Evolutionary conservation across 1,284 basidiomycete genomes (phyloP).

Genomic region (Sanghuangporus sanghuang): DNA sequence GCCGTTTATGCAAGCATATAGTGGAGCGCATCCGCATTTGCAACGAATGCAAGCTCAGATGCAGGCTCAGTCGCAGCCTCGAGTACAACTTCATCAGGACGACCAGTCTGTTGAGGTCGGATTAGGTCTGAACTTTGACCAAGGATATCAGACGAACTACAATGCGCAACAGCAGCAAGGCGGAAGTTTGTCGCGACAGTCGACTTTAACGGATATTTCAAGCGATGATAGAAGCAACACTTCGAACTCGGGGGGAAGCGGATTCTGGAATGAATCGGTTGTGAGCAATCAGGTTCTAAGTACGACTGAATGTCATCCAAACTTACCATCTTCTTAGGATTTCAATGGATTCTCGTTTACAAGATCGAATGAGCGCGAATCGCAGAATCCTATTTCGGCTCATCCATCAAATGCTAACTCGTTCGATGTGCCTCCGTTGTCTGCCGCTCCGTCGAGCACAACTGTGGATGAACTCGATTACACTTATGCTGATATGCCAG

Average conservation of each 20-base stretch:
- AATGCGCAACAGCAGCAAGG: not conserved
- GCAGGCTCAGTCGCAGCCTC: not conserved
- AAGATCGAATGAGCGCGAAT: not conserved
- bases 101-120: not conserved
- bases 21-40: not conserved
- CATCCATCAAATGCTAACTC: not conserved
- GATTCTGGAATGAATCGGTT: not conserved
- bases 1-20: not conserved
- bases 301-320: not conserved
- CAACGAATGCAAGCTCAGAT: not conserved
- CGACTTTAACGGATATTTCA: not conserved
- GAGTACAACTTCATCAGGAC: not conserved
- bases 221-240: not conserved
- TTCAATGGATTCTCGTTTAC: not conserved
- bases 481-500: slow-evolving; percentile 1
- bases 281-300: not conserved
- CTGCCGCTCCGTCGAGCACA: not conserved
- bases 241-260: not conserved
- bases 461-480: slow-evolving; percentile 1
- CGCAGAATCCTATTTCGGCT: not conserved
- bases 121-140: not conserved
- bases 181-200: not conserved
- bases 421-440: not conserved
- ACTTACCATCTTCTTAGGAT: not conserved
- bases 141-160: not conserved